phyloP scores from a whole-genome alignment of 176 grass and related monocot species.

The Oryza glaberrima region DNA sequence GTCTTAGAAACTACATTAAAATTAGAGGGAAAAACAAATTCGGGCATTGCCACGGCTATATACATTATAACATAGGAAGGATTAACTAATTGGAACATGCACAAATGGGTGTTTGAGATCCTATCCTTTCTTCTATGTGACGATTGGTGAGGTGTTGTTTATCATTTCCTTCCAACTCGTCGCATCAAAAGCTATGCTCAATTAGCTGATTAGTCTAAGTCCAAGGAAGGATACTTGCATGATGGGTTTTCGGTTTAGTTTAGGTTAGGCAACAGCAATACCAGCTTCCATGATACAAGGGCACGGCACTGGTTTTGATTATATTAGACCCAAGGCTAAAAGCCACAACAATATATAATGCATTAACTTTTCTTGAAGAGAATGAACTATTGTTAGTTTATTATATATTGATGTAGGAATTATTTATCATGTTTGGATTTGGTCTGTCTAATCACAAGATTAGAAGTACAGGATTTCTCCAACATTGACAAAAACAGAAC shows the following conservation, averaged over 20 bases:
- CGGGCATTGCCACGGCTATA: not conserved
- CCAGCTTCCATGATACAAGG: not conserved
- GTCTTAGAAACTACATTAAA: not conserved
- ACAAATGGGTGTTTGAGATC: not conserved
- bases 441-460: not conserved
- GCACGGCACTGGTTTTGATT: not conserved
- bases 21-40: not conserved
- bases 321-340: not conserved
- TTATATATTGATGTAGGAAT: not conserved
- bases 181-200: not conserved
- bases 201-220: not conserved
- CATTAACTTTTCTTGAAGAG: not conserved
- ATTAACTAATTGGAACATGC: not conserved
- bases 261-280: not conserved
- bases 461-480: not conserved
- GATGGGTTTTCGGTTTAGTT: not conserved
- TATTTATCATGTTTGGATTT: not conserved
- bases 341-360: not conserved
- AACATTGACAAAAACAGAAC: too few species aligned
- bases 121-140: not conserved
- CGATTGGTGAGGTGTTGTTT: not conserved
- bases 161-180: not conserved
- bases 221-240: not conserved
- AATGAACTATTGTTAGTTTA: not conserved
- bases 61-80: not conserved